These are phyloP conservation scores for Serendipita sp. DNA, from an alignment of 768 basidiomycete species.

Conservation along the genomic window DNA sequence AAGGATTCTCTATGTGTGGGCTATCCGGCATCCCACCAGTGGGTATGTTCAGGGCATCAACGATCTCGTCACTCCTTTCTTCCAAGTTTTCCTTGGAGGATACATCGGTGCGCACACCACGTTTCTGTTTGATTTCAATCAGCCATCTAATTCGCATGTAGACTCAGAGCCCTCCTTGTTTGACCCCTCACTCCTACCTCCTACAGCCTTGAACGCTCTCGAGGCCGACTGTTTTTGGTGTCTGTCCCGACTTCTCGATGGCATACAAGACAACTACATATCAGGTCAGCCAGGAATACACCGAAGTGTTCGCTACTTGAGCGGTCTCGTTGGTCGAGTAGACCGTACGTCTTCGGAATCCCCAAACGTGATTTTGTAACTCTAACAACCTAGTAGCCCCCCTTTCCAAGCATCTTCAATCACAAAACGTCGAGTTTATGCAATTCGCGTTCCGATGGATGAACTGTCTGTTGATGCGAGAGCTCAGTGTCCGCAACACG, in stretches of 20 bases:
- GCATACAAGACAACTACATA: constrained; percentile 98
- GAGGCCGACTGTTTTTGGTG: constrained; percentile 99
- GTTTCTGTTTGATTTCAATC: not conserved
- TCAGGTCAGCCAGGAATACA: constrained; percentile 94
- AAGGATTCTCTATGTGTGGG: constrained; percentile 95
- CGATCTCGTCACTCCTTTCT: constrained; percentile 94
- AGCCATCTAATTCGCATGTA: constrained; percentile 19
- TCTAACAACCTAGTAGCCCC: constrained; percentile 31
- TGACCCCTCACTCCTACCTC: constrained; percentile 61
- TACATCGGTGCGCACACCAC: constrained; percentile 58
- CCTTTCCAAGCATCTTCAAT: constrained; percentile 69
- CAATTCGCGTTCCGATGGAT: constrained; percentile 99
- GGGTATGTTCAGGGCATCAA: constrained; percentile 99
- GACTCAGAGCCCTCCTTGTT: constrained; percentile 85
- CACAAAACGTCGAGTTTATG: constrained; percentile 96
- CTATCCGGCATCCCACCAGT: constrained; percentile 93
- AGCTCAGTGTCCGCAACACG: constrained; percentile 92
- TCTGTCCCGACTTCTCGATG: constrained; percentile 83
- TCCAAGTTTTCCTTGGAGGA: constrained; percentile 88
- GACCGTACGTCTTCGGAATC: constrained; percentile 37
- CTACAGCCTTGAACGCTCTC: constrained; percentile 58
- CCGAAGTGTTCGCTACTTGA: constrained; percentile 83
- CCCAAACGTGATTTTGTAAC: not conserved
- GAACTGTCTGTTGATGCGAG: constrained; percentile 97
- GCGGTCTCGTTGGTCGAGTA: constrained; percentile 78